Conservation (phyloP, 2,329 filamentous ascomycete genomes). For the Curvularia sp. region DNA sequence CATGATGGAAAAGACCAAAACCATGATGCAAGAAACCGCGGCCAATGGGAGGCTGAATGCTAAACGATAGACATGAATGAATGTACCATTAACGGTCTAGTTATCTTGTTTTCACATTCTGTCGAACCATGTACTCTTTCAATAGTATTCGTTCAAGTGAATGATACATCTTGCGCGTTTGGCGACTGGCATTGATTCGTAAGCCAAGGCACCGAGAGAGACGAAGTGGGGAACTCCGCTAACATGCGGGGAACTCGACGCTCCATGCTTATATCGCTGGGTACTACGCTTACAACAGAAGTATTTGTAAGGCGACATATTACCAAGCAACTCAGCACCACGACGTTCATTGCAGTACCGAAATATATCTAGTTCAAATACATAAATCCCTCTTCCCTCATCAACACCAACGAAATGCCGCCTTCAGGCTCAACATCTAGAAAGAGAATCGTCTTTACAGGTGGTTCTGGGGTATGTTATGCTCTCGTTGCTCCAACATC, state of each 20-base stretch:
- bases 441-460: conserved; percentile 60
- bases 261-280: neutral
- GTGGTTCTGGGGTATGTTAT: conserved; percentile 58
- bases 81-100: conserved; percentile 39
- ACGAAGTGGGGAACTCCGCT: conserved; percentile 7
- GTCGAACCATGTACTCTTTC: neutral
- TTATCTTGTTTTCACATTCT: neutral
- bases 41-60: conserved; percentile 17
- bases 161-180: neutral
- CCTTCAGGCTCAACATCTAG: conserved; percentile 2
- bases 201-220: neutral
- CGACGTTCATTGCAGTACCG: neutral
- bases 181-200: neutral
- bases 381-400: neutral
- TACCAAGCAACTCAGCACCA: neutral
- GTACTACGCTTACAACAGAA: neutral
- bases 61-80: conserved; percentile 47
- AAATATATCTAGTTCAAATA: neutral
- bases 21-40: conserved; percentile 7
- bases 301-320: neutral
- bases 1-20: neutral
- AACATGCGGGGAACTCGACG: conserved; percentile 1
- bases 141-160: neutral
- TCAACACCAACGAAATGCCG: conserved; percentile 13
- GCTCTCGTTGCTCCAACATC: neutral